Evolutionary conservation across 2,329 filamentous ascomycete genomes (phyloP).

Genomic region (Diaporthe sp.): DNA sequence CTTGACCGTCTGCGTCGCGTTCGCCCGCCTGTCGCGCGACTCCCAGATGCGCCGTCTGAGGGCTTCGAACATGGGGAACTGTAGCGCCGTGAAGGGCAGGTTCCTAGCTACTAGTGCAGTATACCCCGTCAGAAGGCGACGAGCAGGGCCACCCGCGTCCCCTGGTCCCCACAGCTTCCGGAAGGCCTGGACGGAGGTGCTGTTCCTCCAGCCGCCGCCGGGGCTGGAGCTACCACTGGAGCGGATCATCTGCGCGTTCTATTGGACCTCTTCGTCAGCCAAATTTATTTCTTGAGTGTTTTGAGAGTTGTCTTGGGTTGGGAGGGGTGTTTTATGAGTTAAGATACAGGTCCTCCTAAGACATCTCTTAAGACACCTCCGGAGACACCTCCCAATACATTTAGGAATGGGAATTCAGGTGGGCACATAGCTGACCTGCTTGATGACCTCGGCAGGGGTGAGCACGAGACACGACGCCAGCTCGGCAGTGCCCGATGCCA

Average conservation of each 20-base stretch:
- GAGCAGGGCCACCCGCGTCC: constrained; percentile 60
- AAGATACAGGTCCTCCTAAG: too few relatives aligned
- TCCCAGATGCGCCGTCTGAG: constrained; percentile 69
- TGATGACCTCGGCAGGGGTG: constrained; percentile 90
- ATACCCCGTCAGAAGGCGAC: constrained; percentile 79
- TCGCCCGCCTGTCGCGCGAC: constrained; percentile 48
- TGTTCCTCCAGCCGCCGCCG: constrained; percentile 45
- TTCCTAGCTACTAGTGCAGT: constrained; percentile 86
- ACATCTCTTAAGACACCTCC: too few relatives aligned
- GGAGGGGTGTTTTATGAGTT: too few relatives aligned
- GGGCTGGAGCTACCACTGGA: constrained; percentile 42
- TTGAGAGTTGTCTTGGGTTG: too few relatives aligned
- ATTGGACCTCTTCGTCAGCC: too few relatives aligned
- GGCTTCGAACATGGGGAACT: constrained; percentile 89
- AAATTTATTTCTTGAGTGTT: too few relatives aligned
- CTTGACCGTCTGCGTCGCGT: constrained; percentile 32
- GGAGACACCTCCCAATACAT: too few relatives aligned
- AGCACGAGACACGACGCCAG: constrained; percentile 88
- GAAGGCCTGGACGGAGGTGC: constrained; percentile 64
- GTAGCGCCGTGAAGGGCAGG: constrained; percentile 87
- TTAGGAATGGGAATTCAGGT: too few relatives aligned
- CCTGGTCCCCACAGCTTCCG: constrained; percentile 61
- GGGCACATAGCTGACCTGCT: constrained; percentile 64
- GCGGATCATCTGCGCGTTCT: constrained; percentile 85
- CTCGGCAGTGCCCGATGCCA: constrained; percentile 83